Evolutionary conservation across 768 basidiomycete genomes (phyloP).

Genomic region (Hericium erinaceus): DNA sequence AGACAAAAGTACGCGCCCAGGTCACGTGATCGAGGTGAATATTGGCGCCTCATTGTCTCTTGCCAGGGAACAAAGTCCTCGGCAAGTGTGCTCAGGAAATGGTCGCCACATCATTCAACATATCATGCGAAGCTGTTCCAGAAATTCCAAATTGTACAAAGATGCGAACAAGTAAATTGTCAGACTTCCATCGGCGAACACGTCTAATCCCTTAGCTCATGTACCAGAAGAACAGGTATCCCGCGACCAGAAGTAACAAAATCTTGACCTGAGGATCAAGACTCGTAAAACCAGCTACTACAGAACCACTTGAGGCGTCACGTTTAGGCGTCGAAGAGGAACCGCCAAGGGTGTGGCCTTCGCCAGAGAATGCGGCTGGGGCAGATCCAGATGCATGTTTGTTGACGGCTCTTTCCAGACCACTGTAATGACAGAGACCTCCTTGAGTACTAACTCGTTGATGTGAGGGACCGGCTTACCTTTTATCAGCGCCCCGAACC

Average conservation of each 20-base stretch:
- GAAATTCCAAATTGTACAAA: neutral
- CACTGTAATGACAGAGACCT: constrained; percentile 29
- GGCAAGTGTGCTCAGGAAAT: too few relatives aligned
- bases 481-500: constrained; percentile 62
- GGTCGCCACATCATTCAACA: too few relatives aligned
- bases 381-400: constrained; percentile 38
- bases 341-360: constrained; percentile 65
- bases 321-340: constrained; percentile 23
- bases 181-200: too few relatives aligned
- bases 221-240: constrained; percentile 51
- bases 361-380: constrained; percentile 51
- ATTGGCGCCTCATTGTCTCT: neutral
- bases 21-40: neutral
- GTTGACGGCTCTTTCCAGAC: constrained; percentile 47
- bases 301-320: constrained; percentile 21
- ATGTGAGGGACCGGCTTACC: constrained; percentile 30
- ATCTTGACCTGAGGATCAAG: constrained; percentile 63
- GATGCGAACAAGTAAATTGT: neutral
- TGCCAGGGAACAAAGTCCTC: too few relatives aligned
- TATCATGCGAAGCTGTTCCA: too few relatives aligned
- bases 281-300: constrained; percentile 29
- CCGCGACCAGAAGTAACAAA: constrained; percentile 49
- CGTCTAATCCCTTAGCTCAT: constrained; percentile 16
- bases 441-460: neutral
- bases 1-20: neutral